Percentiles rank a stretch among this genome's conserved stretches.
Evolutionary conservation across 2,329 filamentous ascomycete genomes (phyloP).

Genomic region (Stagonosporopsis tanaceti): DNA sequence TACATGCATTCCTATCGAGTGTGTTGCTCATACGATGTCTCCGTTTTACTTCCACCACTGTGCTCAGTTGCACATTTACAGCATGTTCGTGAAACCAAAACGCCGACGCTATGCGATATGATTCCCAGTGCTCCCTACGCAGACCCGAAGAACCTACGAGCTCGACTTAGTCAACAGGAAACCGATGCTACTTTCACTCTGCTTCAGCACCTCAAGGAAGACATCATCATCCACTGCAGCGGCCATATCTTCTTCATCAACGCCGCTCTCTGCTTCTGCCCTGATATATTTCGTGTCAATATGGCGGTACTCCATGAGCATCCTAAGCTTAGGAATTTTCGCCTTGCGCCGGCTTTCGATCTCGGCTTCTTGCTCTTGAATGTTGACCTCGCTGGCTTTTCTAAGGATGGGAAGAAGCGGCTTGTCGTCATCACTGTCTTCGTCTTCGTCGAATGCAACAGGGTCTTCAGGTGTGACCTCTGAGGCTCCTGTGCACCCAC

Average conservation of each 20-base stretch:
- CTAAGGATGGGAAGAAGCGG: slow-evolving; percentile 39
- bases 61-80: not conserved
- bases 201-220: slow-evolving; percentile 58
- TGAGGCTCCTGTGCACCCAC: slow-evolving; percentile 61
- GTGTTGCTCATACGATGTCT: slow-evolving; percentile 1
- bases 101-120: slow-evolving; percentile 15
- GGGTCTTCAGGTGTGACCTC: slow-evolving; percentile 25
- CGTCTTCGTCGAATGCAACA: slow-evolving; percentile 24
- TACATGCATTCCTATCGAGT: slow-evolving; percentile 6
- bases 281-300: slow-evolving; percentile 53
- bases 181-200: slow-evolving; percentile 54
- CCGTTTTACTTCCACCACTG: not conserved
- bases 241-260: slow-evolving; percentile 38
- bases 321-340: slow-evolving; percentile 55
- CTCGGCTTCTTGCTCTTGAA: slow-evolving; percentile 55
- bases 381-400: slow-evolving; percentile 56
- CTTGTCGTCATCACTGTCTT: slow-evolving; percentile 38
- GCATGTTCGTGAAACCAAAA: not conserved
- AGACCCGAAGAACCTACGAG: slow-evolving; percentile 5
- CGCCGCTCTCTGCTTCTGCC: slow-evolving; percentile 15
- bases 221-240: slow-evolving; percentile 60
- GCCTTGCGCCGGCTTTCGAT: slow-evolving; percentile 49
- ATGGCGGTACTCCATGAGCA: slow-evolving; percentile 64
- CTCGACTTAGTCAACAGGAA: slow-evolving; percentile 60
- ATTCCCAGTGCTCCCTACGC: not conserved